phyloP scores from a whole-genome alignment of 1,284 basidiomycete genomes.

The Austroboletus rostrupii region DNA sequence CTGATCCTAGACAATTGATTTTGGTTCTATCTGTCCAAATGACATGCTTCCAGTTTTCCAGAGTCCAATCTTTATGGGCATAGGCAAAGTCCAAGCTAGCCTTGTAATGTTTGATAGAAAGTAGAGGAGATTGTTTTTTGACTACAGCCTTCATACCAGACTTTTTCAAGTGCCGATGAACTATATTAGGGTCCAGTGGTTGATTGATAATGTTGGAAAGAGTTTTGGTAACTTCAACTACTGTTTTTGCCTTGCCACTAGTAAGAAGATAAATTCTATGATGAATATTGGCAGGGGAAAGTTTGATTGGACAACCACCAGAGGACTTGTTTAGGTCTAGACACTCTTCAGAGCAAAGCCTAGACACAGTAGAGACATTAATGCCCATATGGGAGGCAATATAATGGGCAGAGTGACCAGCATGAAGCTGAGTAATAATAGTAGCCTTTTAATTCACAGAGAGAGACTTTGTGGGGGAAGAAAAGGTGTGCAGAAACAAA shows the following conservation, averaged over 20 bases:
- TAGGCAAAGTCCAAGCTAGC: not conserved
- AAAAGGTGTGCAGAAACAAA: not conserved
- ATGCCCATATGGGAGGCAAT: not conserved
- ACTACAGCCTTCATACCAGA: too few relatives aligned
- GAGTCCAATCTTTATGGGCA: too few relatives aligned
- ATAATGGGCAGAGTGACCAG: not conserved
- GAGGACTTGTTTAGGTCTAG: not conserved
- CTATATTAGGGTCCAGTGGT: not conserved
- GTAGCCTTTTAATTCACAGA: not conserved
- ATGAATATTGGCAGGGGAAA: not conserved
- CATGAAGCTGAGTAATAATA: not conserved
- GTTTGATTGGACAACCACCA: not conserved
- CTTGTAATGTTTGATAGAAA: slow-evolving; percentile 1
- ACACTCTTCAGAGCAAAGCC: not conserved
- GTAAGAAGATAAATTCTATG: not conserved
- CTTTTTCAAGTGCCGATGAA: too few relatives aligned
- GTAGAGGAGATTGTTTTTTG: too few relatives aligned
- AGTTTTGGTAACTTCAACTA: slow-evolving; percentile 9
- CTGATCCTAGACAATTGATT: too few relatives aligned
- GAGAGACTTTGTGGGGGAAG: not conserved
- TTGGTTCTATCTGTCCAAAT: too few relatives aligned
- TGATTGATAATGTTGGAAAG: slow-evolving; percentile 3
- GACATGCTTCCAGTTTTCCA: too few relatives aligned
- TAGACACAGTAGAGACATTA: not conserved
- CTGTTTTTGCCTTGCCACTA: not conserved